Evolutionary conservation across 1,139 yeast genomes (phyloP), one percentile per base, ranked within the genome.

Genomic region (Candida smagusa): DNA sequence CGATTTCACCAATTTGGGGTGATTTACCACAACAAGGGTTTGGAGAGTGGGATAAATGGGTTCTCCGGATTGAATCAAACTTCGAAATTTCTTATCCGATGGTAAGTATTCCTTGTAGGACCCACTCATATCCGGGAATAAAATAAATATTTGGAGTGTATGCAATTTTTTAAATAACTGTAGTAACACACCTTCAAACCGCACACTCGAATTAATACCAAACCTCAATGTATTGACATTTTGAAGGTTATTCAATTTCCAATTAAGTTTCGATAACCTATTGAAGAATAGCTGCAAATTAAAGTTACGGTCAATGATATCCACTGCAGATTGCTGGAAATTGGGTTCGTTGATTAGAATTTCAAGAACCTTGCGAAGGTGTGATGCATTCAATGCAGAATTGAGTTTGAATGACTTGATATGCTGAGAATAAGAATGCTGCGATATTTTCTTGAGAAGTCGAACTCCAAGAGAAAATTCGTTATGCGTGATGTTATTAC

Each of bases 391-490:
- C 9, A 47, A 36, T 0, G 68, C 55, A 4, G 62, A 54, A 33
- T 60, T 50, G 3, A 70, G 38, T 22, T 49, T 54, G 12, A 64
- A 40, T 3, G 46, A 37, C 29, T 54, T 49, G 12, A 63, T 43
- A 34, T 48, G 48, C 26, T 43, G 46, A 9, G 53, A 52, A 21
- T 41, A 34, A 13, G 58, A 49, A 24, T 43, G 40, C 11, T 34
- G 36, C 12, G 53, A 40, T 8, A 59, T 48, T 31, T 47, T 54
- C 38, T 54, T 59, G 31, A 69, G 53, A 8, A 64, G 43, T 12
- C 44, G 43, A 12, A 61, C 33, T 1, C 72, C 74, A 13, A 49
- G 45, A 2, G 43, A 22, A 42, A 65, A 68, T 41, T 69, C 74
- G 1, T 47, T 48, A 4, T 50, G 39, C 1, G 61, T 49, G 9